phyloP scores from a whole-genome alignment of 2,329 filamentous ascomycete genomes.

The Xylaria sp. region DNA sequence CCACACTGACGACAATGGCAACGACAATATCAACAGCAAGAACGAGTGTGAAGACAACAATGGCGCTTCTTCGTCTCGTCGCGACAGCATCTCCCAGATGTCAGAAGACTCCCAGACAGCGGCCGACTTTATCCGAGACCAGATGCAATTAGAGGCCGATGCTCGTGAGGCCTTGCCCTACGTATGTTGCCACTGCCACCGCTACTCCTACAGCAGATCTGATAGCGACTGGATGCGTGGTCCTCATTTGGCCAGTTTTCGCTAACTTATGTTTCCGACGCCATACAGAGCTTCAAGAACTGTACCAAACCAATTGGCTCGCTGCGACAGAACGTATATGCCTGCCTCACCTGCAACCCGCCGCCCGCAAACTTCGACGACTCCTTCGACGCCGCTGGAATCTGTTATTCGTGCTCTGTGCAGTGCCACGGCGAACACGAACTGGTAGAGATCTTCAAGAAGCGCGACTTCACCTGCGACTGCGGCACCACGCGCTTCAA shows the following conservation, averaged over 20 bases:
- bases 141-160: conserved; percentile 88
- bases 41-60: background rate
- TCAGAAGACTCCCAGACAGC: conserved; percentile 63
- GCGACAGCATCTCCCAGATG: conserved; percentile 55
- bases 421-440: conserved; percentile 94
- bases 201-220: background rate
- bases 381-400: conserved; percentile 67
- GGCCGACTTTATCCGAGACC: conserved; percentile 77
- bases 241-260: conserved; percentile 14
- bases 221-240: background rate
- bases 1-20: background rate
- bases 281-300: conserved; percentile 78
- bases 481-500: conserved; percentile 83
- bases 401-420: conserved; percentile 96
- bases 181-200: conserved; percentile 45
- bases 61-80: conserved; percentile 37
- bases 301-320: conserved; percentile 89
- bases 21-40: background rate
- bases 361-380: conserved; percentile 58
- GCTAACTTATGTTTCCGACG: conserved; percentile 13
- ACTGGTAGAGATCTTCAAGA: conserved; percentile 91
- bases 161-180: conserved; percentile 93
- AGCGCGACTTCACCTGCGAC: conserved; percentile 93
- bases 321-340: conserved; percentile 82
- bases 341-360: conserved; percentile 90